Percentiles rank a stretch among this genome's conserved stretches.
Conservation (phyloP, 257 asterid genomes). For the Fraxinus anomala region DNA sequence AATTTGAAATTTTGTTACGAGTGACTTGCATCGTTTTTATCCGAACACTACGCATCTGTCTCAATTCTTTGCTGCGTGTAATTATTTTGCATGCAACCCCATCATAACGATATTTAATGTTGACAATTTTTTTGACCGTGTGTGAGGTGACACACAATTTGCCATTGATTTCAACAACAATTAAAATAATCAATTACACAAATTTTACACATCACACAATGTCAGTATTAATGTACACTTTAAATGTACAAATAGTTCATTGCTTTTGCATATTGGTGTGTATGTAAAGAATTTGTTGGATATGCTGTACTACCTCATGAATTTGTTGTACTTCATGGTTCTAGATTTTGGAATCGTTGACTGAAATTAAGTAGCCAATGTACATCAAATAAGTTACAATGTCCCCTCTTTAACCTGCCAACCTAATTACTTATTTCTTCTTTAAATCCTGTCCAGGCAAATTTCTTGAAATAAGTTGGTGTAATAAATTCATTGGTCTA, state of each 20-base stretch:
- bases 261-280: neutral
- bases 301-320: neutral
- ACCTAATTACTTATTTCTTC: conserved; percentile 32
- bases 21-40: neutral
- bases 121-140: too few relatives aligned
- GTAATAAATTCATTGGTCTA: neutral
- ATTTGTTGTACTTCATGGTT: conserved; percentile 21
- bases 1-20: neutral
- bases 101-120: too few relatives aligned
- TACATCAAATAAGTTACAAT: conserved; percentile 45
- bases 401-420: conserved; percentile 54
- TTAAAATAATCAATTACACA: too few relatives aligned
- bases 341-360: conserved; percentile 42
- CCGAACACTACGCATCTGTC: neutral
- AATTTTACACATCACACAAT: too few relatives aligned
- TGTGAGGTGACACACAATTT: too few relatives aligned
- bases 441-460: neutral
- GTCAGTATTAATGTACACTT: too few relatives aligned
- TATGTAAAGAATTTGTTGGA: conserved; percentile 7
- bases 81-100: neutral
- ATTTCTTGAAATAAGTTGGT: neutral
- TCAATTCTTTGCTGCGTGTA: neutral
- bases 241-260: too few relatives aligned
- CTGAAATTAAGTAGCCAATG: conserved; percentile 36
- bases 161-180: too few relatives aligned